phyloP scores from a whole-genome alignment of 2,329 filamentous ascomycete genomes.

The Nemania bipapillata region DNA sequence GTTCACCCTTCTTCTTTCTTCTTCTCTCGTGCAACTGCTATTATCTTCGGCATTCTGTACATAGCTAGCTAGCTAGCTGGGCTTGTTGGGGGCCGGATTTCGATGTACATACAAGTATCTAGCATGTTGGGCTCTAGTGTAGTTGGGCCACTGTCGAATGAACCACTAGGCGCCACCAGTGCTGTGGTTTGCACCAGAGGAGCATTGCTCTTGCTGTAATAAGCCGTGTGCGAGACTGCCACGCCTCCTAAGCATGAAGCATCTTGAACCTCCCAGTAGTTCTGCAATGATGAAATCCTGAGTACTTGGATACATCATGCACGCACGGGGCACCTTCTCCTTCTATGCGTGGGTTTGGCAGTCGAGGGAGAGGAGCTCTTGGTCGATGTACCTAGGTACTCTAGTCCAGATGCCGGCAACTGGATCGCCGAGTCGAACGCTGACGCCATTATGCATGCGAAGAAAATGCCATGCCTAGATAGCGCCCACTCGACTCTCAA shows the following conservation, averaged over 20 bases:
- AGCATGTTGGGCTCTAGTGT: background rate
- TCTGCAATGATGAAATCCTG: background rate
- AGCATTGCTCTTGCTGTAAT: background rate
- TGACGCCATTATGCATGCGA: constrained; percentile 41
- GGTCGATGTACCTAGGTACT: too few species aligned
- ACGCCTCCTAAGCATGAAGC: background rate
- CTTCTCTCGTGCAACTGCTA: background rate
- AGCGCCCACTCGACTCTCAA: background rate
- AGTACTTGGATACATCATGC: background rate
- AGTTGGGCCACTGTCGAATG: background rate
- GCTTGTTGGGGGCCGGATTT: background rate
- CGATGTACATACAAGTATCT: too few species aligned
- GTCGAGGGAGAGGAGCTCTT: background rate
- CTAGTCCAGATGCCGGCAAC: constrained; percentile 1
- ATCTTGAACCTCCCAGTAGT: background rate
- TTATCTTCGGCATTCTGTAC: background rate
- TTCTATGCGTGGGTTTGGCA: too few species aligned
- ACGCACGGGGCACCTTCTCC: background rate
- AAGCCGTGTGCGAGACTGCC: constrained; percentile 1
- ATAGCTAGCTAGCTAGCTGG: background rate
- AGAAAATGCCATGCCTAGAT: constrained; percentile 5
- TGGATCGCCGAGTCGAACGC: constrained; percentile 21
- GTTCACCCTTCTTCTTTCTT: background rate
- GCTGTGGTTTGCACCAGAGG: background rate
- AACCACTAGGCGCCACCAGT: background rate